Evolutionary conservation across 208 protist genomes (phyloP).

Genomic region (Crithidia brevicula): DNA sequence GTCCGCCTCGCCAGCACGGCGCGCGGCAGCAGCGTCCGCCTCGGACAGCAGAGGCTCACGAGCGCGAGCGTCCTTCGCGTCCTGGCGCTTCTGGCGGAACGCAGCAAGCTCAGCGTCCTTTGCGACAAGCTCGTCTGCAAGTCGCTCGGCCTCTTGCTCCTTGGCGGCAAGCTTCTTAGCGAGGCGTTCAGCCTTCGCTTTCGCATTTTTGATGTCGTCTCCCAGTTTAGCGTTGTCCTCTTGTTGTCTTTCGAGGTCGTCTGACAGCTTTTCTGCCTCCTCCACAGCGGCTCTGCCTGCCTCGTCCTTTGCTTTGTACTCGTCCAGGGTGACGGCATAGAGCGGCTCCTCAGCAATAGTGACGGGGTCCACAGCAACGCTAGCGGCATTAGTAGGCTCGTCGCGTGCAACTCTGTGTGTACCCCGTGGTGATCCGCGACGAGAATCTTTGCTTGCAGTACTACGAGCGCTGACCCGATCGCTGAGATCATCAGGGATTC

Average conservation of each 20-base stretch:
- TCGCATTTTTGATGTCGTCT: background rate
- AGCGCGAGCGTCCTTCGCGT: constrained; percentile 9
- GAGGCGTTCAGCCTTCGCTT: background rate
- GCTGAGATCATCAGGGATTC: background rate
- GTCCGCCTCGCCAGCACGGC: background rate
- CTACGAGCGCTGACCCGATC: no score
- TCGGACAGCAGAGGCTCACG: constrained; percentile 9
- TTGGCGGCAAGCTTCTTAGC: constrained; percentile 1
- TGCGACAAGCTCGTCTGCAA: constrained; percentile 16
- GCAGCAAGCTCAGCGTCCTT: constrained; percentile 16
- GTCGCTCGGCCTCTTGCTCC: background rate
- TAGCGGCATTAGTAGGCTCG: no score
- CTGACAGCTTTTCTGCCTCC: no score
- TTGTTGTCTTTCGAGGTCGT: no score
- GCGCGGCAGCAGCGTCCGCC: constrained; percentile 1
- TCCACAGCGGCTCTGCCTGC: constrained; percentile 25
- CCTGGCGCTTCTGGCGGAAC: constrained; percentile 10
- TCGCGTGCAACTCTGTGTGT: no score
- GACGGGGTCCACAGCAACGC: constrained; percentile 16
- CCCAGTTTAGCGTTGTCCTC: no score
- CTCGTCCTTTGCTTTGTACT: no score
- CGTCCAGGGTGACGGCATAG: constrained; percentile 21
- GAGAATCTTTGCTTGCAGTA: no score
- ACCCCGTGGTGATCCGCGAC: no score
- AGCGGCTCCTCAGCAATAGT: constrained; percentile 22